These are phyloP conservation scores for Limtongia smithiae DNA, from an alignment of 805 yeast genomes.

Conservation along the genomic window DNA sequence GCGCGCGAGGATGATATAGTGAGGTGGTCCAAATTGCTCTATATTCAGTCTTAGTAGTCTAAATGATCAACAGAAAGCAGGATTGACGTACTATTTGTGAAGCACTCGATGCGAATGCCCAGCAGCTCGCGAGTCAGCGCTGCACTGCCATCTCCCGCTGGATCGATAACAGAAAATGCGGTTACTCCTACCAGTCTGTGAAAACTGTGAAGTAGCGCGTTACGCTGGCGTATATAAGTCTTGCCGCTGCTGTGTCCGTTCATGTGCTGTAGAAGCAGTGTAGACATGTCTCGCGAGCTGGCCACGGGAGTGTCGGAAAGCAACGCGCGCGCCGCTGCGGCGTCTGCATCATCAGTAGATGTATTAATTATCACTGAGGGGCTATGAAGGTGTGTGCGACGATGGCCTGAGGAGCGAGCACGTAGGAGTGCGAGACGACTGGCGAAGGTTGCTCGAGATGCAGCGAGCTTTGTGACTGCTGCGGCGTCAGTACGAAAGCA, in stretches of 20 bases:
- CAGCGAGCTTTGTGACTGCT: constrained; percentile 2
- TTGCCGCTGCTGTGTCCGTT: neutral
- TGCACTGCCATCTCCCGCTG: constrained; percentile 4
- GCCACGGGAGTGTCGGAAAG: neutral
- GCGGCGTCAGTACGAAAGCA: neutral
- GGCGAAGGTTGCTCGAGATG: constrained; percentile 3
- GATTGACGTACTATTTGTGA: constrained; percentile 9
- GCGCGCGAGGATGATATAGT: constrained; percentile 14
- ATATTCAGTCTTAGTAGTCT: too few species aligned
- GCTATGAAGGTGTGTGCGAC: neutral
- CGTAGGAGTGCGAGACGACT: neutral
- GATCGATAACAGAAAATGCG: constrained; percentile 20
- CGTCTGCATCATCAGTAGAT: neutral
- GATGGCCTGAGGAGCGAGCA: neutral
- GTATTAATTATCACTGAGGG: too few species aligned
- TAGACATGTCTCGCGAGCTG: neutral
- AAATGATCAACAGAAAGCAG: neutral
- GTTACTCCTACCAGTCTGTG: constrained; percentile 26
- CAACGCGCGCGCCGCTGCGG: neutral
- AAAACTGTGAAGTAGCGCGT: constrained; percentile 12
- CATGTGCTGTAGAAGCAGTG: neutral
- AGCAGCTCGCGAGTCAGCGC: constrained; percentile 2
- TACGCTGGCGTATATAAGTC: constrained; percentile 11
- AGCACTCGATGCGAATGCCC: constrained; percentile 28
- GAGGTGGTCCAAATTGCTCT: constrained; percentile 24